These are phyloP conservation scores for Sinapis alba DNA, from an alignment of 441 rosid genomes.

Conservation along the genomic window DNA sequence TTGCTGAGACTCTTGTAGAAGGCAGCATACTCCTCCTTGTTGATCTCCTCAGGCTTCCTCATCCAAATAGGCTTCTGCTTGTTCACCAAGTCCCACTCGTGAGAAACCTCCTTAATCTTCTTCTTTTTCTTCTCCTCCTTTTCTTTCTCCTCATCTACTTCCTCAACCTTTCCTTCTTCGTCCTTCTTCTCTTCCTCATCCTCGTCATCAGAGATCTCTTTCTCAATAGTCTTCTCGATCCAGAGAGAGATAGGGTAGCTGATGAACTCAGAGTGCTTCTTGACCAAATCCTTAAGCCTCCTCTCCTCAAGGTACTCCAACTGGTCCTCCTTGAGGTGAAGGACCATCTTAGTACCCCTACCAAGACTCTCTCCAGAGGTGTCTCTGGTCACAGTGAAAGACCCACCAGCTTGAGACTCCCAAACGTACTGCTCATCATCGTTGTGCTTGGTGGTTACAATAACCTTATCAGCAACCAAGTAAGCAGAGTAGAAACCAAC, in stretches of 20 bases:
- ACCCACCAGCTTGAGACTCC: constrained; percentile 78
- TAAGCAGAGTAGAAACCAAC: constrained; percentile 74
- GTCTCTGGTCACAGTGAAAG: constrained; percentile 73
- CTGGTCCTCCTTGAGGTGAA: constrained; percentile 72
- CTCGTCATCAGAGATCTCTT: constrained; percentile 74
- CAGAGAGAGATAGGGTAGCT: constrained; percentile 72
- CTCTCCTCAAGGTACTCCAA: constrained; percentile 77
- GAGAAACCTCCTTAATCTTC: constrained; percentile 75
- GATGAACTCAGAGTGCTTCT: constrained; percentile 77
- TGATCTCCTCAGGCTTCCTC: constrained; percentile 75
- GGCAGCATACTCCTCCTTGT: constrained; percentile 68
- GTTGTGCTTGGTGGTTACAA: constrained; percentile 68
- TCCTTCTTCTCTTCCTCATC: constrained; percentile 77
- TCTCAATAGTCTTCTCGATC: constrained; percentile 72
- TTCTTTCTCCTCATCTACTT: constrained; percentile 70
- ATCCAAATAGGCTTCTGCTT: constrained; percentile 80
- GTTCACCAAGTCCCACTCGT: constrained; percentile 70
- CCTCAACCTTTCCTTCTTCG: constrained; percentile 77
- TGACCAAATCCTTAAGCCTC: constrained; percentile 62
- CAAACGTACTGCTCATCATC: constrained; percentile 74
- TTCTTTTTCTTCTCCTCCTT: constrained; percentile 77
- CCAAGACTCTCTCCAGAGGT: constrained; percentile 62
- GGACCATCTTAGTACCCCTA: constrained; percentile 66
- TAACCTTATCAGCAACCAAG: constrained; percentile 68
- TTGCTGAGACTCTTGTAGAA: constrained; percentile 79